These are phyloP conservation scores for Lachnum nothofagi DNA, from an alignment of 2,329 filamentous ascomycete genomes.

Conservation along the genomic window DNA sequence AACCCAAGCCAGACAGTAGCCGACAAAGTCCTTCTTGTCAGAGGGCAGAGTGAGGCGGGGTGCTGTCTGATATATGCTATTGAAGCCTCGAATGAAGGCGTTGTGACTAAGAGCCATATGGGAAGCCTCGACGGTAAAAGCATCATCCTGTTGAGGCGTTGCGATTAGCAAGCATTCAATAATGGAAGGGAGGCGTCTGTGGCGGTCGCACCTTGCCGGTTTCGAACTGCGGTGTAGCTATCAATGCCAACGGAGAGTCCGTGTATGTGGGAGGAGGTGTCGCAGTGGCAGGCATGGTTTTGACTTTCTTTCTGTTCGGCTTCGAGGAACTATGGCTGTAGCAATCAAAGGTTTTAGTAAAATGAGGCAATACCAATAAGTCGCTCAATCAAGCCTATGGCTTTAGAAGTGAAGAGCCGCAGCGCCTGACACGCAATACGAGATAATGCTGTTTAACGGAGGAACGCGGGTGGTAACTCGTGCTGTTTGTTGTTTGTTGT, in stretches of 20 bases:
- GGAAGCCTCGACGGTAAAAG: conserved; percentile 54
- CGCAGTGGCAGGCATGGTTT: background rate
- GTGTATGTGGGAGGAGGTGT: conserved; percentile 5
- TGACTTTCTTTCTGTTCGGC: too few relatives aligned
- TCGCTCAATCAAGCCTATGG: too few relatives aligned
- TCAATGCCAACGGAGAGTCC: conserved; percentile 9
- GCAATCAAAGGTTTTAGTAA: too few relatives aligned
- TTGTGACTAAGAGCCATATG: conserved; percentile 61
- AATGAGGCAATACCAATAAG: too few relatives aligned
- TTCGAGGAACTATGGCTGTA: too few relatives aligned
- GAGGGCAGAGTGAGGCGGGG: conserved; percentile 41
- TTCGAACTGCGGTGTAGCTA: conserved; percentile 10
- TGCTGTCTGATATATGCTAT: conserved; percentile 58
- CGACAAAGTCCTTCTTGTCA: conserved; percentile 54
- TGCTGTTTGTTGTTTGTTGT: too few relatives aligned
- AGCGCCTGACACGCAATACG: too few relatives aligned
- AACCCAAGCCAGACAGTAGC: conserved; percentile 54
- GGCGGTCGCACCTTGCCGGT: conserved; percentile 7
- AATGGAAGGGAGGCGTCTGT: background rate
- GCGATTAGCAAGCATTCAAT: background rate
- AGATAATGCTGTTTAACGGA: too few relatives aligned
- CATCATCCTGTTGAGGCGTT: conserved; percentile 20
- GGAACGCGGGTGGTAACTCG: too few relatives aligned
- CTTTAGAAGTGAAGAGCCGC: too few relatives aligned
- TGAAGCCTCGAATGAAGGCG: conserved; percentile 57